A percentile compares a stretch with the other conserved stretches of the same genome.
These are phyloP conservation scores for Amanita molliuscula DNA, from an alignment of 768 basidiomycete genomes.

Conservation along the genomic window DNA sequence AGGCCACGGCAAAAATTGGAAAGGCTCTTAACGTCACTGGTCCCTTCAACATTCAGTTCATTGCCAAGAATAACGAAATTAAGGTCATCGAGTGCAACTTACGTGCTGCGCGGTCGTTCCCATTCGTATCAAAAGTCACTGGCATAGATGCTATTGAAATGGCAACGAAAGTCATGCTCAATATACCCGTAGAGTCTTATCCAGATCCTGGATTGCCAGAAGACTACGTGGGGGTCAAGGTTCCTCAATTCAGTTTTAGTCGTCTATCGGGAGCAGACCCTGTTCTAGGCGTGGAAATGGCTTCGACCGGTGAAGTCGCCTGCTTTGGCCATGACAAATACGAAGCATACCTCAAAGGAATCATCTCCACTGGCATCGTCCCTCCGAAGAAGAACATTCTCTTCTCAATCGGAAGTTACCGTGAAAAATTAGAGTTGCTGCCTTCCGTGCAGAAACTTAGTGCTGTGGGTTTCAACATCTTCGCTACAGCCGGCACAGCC, in stretches of 20 bases:
- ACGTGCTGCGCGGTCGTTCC: constrained; percentile 95
- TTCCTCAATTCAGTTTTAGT: constrained; percentile 99
- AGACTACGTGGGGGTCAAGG: constrained; percentile 98
- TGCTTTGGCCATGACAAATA: constrained; percentile 98
- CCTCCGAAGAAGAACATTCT: constrained; percentile 96
- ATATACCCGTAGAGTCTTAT: constrained; percentile 79
- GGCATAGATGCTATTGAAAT: constrained; percentile 97
- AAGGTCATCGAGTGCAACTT: constrained; percentile 99
- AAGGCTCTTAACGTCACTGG: constrained; percentile 97
- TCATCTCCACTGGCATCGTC: constrained; percentile 92
- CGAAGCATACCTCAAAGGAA: constrained; percentile 95
- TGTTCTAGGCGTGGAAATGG: constrained; percentile 98
- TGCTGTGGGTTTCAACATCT: constrained; percentile 88
- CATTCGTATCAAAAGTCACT: constrained; percentile 98
- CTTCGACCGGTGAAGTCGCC: constrained; percentile 97
- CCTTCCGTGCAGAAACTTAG: constrained; percentile 94
- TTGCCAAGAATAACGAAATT: constrained; percentile 99
- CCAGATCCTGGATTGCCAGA: constrained; percentile 79
- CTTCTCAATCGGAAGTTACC: constrained; percentile 93
- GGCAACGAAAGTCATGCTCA: constrained; percentile 98
- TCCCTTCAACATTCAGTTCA: constrained; percentile 99
- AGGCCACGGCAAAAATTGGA: constrained; percentile 95
- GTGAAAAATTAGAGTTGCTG: constrained; percentile 94
- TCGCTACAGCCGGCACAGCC: constrained; percentile 93
- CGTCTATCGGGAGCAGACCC: constrained; percentile 96